These are phyloP conservation scores for Flueggea neowawraea DNA, from an alignment of 441 rosid species.

Conservation along the genomic window DNA sequence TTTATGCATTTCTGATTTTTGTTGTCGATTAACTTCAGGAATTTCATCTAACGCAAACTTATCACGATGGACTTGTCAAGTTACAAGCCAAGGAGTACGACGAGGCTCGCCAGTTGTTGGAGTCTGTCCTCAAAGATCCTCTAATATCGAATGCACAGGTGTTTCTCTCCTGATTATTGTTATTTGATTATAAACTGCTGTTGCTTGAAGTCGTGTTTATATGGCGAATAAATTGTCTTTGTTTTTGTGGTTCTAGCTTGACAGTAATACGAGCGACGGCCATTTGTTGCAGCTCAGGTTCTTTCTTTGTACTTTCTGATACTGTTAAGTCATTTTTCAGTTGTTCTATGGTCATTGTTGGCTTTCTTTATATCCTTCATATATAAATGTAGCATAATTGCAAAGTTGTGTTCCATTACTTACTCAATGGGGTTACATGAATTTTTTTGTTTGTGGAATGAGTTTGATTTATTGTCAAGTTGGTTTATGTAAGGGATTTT, in stretches of 20 bases:
- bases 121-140: slow-evolving; percentile 88
- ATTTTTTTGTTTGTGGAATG: too few species aligned
- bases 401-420: too few species aligned
- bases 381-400: too few species aligned
- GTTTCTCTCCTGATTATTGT: neutral
- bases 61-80: slow-evolving; percentile 90
- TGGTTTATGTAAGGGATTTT: neutral
- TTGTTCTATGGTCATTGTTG: neutral
- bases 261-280: slow-evolving; percentile 60
- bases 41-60: slow-evolving; percentile 87
- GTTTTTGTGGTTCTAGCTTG: slow-evolving; percentile 33
- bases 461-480: neutral
- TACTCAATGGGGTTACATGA: too few species aligned
- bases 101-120: slow-evolving; percentile 74
- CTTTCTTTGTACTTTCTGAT: neutral
- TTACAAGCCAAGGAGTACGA: slow-evolving; percentile 87
- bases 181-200: slow-evolving; percentile 1
- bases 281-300: slow-evolving; percentile 95
- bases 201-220: neutral
- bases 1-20: neutral
- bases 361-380: neutral
- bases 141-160: slow-evolving; percentile 75
- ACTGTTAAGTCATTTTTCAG: neutral
- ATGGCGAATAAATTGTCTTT: slow-evolving; percentile 5
- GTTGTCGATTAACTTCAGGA: slow-evolving; percentile 42